Evolutionary conservation across 768 basidiomycete genomes (phyloP).

Genomic region (Boletus rubescentipes): DNA sequence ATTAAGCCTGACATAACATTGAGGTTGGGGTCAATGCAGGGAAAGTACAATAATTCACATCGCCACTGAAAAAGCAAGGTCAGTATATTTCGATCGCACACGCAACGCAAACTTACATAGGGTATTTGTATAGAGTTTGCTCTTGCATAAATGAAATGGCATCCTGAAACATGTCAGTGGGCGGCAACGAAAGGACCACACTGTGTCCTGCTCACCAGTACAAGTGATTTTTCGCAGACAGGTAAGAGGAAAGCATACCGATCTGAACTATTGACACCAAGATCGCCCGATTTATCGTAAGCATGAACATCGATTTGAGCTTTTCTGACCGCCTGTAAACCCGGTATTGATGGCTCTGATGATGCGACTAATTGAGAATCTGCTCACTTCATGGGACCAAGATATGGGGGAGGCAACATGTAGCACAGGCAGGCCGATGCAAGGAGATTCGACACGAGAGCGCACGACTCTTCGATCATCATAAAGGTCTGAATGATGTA

Average conservation of each 20-base stretch:
- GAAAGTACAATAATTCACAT: slow-evolving; percentile 6
- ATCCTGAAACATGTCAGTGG: slow-evolving; percentile 8
- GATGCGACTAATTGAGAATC: not conserved
- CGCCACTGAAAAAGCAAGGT: slow-evolving; percentile 11
- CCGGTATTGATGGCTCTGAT: not conserved
- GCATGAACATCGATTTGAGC: slow-evolving; percentile 15
- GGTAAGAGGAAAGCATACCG: slow-evolving; percentile 16
- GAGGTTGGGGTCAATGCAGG: not conserved
- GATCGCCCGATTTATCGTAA: slow-evolving; percentile 19
- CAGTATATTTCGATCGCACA: not conserved
- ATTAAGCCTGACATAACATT: slow-evolving; percentile 12
- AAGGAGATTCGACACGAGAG: slow-evolving; percentile 16
- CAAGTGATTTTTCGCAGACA: slow-evolving; percentile 10
- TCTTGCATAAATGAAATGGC: slow-evolving; percentile 25
- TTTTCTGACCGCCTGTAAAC: slow-evolving; percentile 13
- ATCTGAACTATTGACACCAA: slow-evolving; percentile 19
- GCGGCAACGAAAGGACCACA: not conserved
- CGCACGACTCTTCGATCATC: slow-evolving; percentile 13
- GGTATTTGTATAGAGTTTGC: slow-evolving; percentile 24
- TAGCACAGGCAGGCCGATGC: slow-evolving; percentile 14
- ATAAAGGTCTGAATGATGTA: slow-evolving; percentile 2
- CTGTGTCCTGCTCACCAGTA: slow-evolving; percentile 17
- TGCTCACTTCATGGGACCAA: slow-evolving; percentile 7
- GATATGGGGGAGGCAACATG: slow-evolving; percentile 8
- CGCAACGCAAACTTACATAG: slow-evolving; percentile 10